These are phyloP conservation scores for Chloromonas sp. DNA, from an alignment of 163 green algal genomes.

Conservation along the genomic window DNA sequence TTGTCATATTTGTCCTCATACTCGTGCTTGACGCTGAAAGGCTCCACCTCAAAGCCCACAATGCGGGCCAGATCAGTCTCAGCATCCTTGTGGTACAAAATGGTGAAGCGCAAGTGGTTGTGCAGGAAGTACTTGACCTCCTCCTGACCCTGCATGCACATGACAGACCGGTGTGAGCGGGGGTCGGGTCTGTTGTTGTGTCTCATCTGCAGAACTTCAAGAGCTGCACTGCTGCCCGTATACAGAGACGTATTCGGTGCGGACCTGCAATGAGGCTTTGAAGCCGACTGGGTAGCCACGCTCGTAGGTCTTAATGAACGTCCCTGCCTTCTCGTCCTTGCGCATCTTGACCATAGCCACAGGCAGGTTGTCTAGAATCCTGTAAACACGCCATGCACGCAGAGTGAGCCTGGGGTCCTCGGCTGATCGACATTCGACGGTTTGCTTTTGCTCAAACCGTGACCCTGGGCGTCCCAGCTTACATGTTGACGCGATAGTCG, in stretches of 20 bases:
- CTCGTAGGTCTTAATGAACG: conserved; percentile 88
- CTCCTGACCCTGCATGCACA: conserved; percentile 37
- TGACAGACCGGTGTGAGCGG: no score
- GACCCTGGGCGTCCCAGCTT: conserved; percentile 8
- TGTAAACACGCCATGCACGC: conserved; percentile 26
- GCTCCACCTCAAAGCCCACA: conserved; percentile 97
- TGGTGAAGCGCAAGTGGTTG: conserved; percentile 96
- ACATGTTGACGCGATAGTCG: conserved; percentile 98
- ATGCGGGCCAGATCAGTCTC: conserved; percentile 77
- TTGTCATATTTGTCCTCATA: conserved; percentile 66
- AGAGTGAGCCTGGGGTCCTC: neutral
- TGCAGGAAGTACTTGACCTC: conserved; percentile 74
- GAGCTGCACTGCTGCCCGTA: neutral
- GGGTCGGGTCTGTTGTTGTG: no score
- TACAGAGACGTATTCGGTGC: neutral
- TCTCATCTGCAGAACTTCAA: neutral
- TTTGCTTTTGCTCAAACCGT: no score
- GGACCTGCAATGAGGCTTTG: conserved; percentile 49
- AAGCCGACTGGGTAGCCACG: conserved; percentile 90
- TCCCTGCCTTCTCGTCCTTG: conserved; percentile 39
- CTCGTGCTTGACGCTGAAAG: conserved; percentile 85
- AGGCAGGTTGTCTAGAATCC: conserved; percentile 98
- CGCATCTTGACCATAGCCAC: conserved; percentile 84
- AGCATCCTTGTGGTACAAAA: conserved; percentile 89
- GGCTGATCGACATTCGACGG: neutral